These are phyloP conservation scores for Carnegiea gigantea DNA, from an alignment of 179 eudicot genomes.

Conservation along the genomic window DNA sequence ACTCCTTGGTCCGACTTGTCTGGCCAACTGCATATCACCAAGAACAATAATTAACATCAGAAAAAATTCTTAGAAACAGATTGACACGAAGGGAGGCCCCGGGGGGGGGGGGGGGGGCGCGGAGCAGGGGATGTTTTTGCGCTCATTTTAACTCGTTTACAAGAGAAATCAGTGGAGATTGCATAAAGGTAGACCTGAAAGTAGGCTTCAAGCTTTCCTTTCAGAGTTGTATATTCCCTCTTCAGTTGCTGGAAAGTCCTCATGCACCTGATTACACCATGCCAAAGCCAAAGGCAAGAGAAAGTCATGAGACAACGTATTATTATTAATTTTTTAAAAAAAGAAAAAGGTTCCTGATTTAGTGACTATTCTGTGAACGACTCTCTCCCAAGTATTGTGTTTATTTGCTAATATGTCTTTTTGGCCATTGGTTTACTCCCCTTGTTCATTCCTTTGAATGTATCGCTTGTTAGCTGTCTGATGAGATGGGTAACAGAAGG, in stretches of 20 bases:
- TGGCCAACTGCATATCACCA: conserved; percentile 39
- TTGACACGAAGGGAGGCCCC: no score
- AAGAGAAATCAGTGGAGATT: background rate
- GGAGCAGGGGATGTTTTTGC: no score
- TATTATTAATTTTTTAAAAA: no score
- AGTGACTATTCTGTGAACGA: no score
- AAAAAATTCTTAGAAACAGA: background rate
- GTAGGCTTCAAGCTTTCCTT: conserved; percentile 81
- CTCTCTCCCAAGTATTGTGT: background rate
- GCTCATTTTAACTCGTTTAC: no score
- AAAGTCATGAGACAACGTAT: conserved; percentile 6
- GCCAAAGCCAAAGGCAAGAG: conserved; percentile 20
- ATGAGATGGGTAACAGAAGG: background rate
- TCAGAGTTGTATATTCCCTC: conserved; percentile 78
- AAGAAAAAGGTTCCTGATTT: no score
- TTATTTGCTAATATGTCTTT: conserved; percentile 2
- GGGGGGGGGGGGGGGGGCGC: no score
- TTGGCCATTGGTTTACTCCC: background rate
- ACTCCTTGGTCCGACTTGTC: conserved; percentile 81
- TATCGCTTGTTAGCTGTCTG: conserved; percentile 3
- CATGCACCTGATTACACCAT: conserved; percentile 48
- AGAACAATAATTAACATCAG: background rate
- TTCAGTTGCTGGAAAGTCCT: conserved; percentile 86
- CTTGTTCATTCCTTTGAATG: background rate
- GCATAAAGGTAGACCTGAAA: conserved; percentile 64